These are phyloP conservation scores for Lotmaria passim DNA, from an alignment of 208 protist species.

Conservation along the genomic window DNA sequence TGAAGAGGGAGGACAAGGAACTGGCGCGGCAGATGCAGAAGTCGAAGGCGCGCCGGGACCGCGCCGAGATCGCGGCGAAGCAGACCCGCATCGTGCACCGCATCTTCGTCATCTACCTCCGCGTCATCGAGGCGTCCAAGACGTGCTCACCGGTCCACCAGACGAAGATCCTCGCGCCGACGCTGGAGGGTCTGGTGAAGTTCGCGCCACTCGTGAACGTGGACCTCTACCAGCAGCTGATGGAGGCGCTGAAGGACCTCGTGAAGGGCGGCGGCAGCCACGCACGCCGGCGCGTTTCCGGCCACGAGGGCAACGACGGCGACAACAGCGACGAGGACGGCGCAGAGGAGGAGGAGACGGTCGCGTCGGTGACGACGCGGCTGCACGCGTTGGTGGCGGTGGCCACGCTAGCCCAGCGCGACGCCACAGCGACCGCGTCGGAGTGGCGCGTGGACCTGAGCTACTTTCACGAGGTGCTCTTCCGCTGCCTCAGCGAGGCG, in stretches of 20 bases:
- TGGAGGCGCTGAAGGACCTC: conserved; percentile 88
- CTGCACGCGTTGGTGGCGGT: conserved; percentile 90
- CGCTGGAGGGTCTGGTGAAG: conserved; percentile 90
- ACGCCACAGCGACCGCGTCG: conserved; percentile 74
- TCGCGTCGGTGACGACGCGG: conserved; percentile 75
- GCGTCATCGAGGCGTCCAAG: conserved; percentile 87
- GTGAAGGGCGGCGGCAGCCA: conserved; percentile 47
- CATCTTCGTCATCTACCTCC: conserved; percentile 92
- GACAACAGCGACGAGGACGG: conserved; percentile 9
- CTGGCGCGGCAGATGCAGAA: conserved; percentile 92
- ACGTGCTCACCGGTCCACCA: conserved; percentile 84
- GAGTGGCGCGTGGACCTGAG: conserved; percentile 93
- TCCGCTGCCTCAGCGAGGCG: conserved; percentile 82
- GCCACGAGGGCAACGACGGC: conserved; percentile 7
- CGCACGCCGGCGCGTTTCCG: not conserved
- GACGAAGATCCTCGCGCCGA: conserved; percentile 89
- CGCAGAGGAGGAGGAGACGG: conserved; percentile 56
- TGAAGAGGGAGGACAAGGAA: conserved; percentile 93
- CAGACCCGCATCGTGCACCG: conserved; percentile 90
- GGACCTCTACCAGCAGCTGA: conserved; percentile 89
- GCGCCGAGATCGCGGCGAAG: conserved; percentile 85
- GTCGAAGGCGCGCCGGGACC: conserved; percentile 86
- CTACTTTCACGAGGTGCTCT: conserved; percentile 93
- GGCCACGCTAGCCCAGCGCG: conserved; percentile 85
- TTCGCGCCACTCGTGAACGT: conserved; percentile 92